Evolutionary conservation across 164 flowering plant species (phyloP).

Genomic region (Echeveria elegans): DNA sequence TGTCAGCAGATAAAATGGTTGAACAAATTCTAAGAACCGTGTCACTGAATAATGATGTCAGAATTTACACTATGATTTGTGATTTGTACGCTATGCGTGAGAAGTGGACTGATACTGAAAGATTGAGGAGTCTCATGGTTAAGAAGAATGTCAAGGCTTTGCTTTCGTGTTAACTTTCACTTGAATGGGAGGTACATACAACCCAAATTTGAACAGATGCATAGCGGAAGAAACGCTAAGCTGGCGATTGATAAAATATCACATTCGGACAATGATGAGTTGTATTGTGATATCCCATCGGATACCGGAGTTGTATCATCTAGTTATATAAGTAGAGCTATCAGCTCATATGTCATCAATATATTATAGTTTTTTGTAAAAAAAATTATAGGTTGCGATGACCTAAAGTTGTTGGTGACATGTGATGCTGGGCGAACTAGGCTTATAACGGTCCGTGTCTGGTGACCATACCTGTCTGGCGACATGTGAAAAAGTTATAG

Average conservation of each 20-base stretch:
- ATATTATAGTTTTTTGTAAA: no score
- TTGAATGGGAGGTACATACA: background rate
- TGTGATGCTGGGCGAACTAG: no score
- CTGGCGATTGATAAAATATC: conserved; percentile 12
- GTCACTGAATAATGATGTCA: conserved; percentile 49
- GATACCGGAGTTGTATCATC: no score
- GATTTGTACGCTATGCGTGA: conserved; percentile 44
- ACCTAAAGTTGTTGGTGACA: no score
- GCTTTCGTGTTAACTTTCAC: conserved; percentile 12
- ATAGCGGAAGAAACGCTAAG: no score
- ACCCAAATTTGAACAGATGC: background rate
- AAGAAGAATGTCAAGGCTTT: conserved; percentile 34
- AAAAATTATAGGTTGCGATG: no score
- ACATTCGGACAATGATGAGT: conserved; percentile 15
- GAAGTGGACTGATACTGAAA: conserved; percentile 50
- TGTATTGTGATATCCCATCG: no score
- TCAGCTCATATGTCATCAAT: no score
- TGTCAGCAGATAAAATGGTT: conserved; percentile 48
- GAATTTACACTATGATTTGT: conserved; percentile 43
- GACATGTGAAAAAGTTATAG: no score
- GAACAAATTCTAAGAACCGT: conserved; percentile 32
- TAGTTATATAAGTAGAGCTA: no score
- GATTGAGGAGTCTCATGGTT: conserved; percentile 39
- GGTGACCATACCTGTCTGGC: no score
- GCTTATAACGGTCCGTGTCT: no score